Conservation (phyloP, 1,284 basidiomycete species). For the Ceratorhiza oryzae-sativae region DNA sequence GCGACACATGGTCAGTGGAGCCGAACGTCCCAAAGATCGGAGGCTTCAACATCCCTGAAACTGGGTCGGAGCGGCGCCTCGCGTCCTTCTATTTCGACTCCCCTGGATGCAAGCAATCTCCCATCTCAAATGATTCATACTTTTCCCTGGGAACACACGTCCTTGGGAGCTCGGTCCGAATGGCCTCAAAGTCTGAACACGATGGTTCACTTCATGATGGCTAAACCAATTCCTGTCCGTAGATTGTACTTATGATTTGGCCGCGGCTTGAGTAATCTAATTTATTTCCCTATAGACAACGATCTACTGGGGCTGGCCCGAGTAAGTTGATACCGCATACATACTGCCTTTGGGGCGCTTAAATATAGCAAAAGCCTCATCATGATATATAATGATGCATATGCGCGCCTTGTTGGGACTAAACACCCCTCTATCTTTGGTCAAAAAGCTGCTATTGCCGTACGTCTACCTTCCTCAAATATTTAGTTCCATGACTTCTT, state of each 20-base stretch:
- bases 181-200: conserved; percentile 40
- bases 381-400: conserved; percentile 42
- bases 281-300: conserved; percentile 16
- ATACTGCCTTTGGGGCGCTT: neutral
- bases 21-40: neutral
- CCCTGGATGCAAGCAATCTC: neutral
- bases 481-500: neutral
- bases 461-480: neutral
- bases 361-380: conserved; percentile 12
- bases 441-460: conserved; percentile 30
- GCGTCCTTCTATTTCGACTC: neutral
- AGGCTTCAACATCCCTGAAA: neutral
- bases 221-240: conserved; percentile 33
- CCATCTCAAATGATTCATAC: conserved; percentile 13
- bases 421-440: conserved; percentile 41
- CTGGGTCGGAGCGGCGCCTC: neutral
- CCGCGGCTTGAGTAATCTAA: neutral
- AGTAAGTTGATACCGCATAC: neutral
- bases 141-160: conserved; percentile 33
- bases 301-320: conserved; percentile 25
- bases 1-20: neutral
- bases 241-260: neutral
- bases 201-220: conserved; percentile 25
- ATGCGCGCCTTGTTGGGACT: conserved; percentile 36
- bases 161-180: conserved; percentile 24